Evolutionary conservation across 352 stramenopile species (phyloP), one percentile per base, ranked within the genome.

Genomic region (Phytophthora cactorum): DNA sequence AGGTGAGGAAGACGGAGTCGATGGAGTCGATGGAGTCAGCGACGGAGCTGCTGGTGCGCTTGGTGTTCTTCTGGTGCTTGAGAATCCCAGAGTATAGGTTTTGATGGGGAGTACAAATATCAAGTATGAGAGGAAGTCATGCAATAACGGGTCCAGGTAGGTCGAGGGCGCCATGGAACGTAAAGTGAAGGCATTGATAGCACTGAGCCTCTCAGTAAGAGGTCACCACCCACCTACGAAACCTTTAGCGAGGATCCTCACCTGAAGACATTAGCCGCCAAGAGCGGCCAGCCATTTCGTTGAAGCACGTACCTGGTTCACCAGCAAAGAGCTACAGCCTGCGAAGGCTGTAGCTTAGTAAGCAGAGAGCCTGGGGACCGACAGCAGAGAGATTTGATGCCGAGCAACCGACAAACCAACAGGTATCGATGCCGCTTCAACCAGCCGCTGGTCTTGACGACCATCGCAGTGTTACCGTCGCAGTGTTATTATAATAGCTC

Each of bases 81-180:
- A 41, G 11, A 56, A 55, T 56, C n/a, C 56, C 45, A 34, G n/a
- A 63, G 7, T 38, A n/a, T 36, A 8, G 22, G 27, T 63, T 63
- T 63, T 32, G 28, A 29, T n/a, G 0, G 22, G 22, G 0, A 11
- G 9, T 63, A 63, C 56, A 63, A 55, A 55, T 9, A 28, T 15
- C 56, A 55, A 63, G 32, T 63, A 22, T 4, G 4, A 2, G 5
- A 22, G 6, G 29, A 2, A n/a, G 1, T 8, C 15, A 57, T 57
- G 34, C 51, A 14, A 7, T 47, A 63, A 46, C 32, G 28, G 22
- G 39, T 34, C 29, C 1, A 34, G 29, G 29, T 34, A 22, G 22
- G 22, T 22, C 22, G 22, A 22, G 22, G 22, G 22, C 22, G 22
- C 22, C 22, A 22, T 22, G 22, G 22, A 22, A 22, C 22, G 22